phyloP scores from a whole-genome alignment of 148 eudicot genomes.

The Camellia japonica region DNA sequence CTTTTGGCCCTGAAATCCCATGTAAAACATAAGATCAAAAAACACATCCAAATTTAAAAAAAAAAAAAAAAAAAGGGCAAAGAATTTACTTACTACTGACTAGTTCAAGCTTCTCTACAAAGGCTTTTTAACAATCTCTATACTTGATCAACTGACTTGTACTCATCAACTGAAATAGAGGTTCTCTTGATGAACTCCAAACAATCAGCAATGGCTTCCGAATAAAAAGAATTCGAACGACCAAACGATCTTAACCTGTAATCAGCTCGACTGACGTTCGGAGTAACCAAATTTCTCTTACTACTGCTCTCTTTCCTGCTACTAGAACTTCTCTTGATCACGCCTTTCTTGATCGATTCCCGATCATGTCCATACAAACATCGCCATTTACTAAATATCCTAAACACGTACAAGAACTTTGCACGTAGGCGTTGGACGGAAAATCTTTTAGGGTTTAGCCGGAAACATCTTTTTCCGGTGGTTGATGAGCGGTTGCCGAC shows the following conservation, averaged over 20 bases:
- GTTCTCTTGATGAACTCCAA: constrained; percentile 75
- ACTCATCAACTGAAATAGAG: constrained; percentile 30
- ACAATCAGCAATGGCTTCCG: constrained; percentile 86
- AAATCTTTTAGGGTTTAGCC: constrained; percentile 46
- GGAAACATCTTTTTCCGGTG: constrained; percentile 40
- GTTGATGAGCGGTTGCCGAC: constrained; percentile 12
- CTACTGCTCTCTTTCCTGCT: not conserved
- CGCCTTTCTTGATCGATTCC: constrained; percentile 26
- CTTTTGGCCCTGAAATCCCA: not conserved
- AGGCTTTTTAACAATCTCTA: not conserved
- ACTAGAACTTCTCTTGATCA: constrained; percentile 12
- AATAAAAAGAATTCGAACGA: constrained; percentile 70
- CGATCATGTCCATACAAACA: constrained; percentile 7
- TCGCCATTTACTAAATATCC: constrained; percentile 19
- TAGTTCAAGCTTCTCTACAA: constrained; percentile 9
- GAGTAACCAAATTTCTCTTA: not conserved
- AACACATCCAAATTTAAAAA: too few relatives aligned
- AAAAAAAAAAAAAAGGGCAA: too few relatives aligned
- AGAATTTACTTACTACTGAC: not conserved
- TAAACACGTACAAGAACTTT: constrained; percentile 37
- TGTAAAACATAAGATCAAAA: not conserved
- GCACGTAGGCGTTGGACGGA: constrained; percentile 50
- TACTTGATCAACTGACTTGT: not conserved
- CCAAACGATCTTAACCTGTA: constrained; percentile 43
- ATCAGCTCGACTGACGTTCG: not conserved